Evolutionary conservation across 345 rosid species (phyloP).

Genomic region (Cardamine chenopodiifolia): DNA sequence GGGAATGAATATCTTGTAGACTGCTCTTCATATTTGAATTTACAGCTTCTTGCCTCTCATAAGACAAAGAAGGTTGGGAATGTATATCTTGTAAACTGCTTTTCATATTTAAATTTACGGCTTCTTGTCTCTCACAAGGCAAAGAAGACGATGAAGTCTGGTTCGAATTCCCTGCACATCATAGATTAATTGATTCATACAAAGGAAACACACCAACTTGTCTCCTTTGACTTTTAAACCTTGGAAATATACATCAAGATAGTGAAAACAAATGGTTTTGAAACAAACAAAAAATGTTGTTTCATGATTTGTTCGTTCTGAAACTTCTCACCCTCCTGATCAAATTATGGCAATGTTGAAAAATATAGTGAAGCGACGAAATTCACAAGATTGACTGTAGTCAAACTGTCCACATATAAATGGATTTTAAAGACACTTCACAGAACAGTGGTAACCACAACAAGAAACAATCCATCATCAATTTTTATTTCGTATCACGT

Average conservation of each 20-base stretch:
- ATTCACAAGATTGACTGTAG: not conserved
- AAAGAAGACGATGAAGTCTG: constrained; percentile 2
- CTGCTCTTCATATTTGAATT: constrained; percentile 16
- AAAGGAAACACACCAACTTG: not conserved
- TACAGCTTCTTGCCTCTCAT: constrained; percentile 32
- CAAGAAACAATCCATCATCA: not conserved
- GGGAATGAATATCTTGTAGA: constrained; percentile 20
- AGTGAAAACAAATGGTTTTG: not conserved
- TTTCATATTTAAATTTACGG: constrained; percentile 6
- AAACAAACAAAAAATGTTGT: not conserved
- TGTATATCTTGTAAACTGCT: constrained; percentile 17
- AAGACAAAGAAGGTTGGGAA: constrained; percentile 20
- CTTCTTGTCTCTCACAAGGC: constrained; percentile 32
- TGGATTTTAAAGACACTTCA: not conserved
- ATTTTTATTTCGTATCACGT: not conserved
- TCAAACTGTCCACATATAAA: too few species aligned
- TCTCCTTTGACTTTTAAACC: not conserved
- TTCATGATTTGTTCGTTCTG: not conserved
- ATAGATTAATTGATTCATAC: not conserved
- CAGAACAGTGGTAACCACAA: constrained; percentile 1
- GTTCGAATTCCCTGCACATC: constrained; percentile 24
- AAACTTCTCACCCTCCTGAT: not conserved
- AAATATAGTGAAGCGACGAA: not conserved
- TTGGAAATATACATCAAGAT: not conserved
- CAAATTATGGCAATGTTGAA: too few species aligned